phyloP scores from a whole-genome alignment of 106 monocot species.

The Dendrobium officinale region DNA sequence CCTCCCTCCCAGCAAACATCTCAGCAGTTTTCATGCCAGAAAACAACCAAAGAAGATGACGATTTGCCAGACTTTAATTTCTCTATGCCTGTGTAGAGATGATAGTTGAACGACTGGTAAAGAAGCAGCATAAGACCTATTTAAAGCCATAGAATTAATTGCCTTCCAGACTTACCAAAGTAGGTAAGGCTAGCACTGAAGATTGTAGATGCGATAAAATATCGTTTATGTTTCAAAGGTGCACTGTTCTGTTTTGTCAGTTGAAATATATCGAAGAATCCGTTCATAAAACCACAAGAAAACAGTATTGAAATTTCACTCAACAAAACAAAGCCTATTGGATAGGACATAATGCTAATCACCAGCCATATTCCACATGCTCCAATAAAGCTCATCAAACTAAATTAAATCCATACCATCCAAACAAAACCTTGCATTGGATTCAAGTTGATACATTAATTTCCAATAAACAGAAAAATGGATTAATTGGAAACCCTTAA shows the following conservation, averaged over 20 bases:
- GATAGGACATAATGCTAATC: not conserved
- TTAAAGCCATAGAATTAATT: not conserved
- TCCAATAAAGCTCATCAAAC: not conserved
- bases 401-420: not conserved
- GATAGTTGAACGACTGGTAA: too few relatives aligned
- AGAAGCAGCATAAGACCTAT: not conserved
- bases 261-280: not conserved
- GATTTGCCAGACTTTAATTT: too few relatives aligned
- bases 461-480: not conserved
- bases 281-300: not conserved
- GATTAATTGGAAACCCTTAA: not conserved
- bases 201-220: not conserved
- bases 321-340: not conserved
- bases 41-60: too few relatives aligned
- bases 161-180: not conserved
- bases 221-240: not conserved
- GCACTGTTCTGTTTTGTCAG: not conserved
- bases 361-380: not conserved
- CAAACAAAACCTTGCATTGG: not conserved
- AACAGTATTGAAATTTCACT: not conserved
- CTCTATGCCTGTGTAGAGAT: too few relatives aligned
- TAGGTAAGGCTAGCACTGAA: not conserved
- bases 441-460: not conserved
- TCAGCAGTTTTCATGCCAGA: too few relatives aligned
- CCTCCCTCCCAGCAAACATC: too few relatives aligned